These are phyloP conservation scores for Apophysomyces elegans DNA, from an alignment of 371 early-diverging fungal genomes.

Conservation along the genomic window DNA sequence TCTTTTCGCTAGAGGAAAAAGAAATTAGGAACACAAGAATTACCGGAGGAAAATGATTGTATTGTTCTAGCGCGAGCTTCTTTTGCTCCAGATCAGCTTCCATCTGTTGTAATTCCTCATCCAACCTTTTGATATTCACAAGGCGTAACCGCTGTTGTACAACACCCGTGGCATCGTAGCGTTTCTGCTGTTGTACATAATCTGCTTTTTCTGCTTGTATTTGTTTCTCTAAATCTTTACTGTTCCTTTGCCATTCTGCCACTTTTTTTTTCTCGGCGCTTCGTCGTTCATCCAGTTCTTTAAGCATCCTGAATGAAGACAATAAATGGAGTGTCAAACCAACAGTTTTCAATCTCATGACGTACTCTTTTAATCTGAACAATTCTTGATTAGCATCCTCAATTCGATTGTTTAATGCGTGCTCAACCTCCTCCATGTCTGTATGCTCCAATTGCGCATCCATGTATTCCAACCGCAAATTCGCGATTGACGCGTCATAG, in stretches of 20 bases:
- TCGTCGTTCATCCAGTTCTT: slow-evolving; percentile 6
- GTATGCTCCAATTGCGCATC: slow-evolving; percentile 19
- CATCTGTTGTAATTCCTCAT: background rate
- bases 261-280: slow-evolving; percentile 1
- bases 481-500: slow-evolving; percentile 22
- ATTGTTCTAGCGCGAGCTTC: slow-evolving; percentile 15
- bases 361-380: slow-evolving; percentile 20
- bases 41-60: slow-evolving; percentile 25
- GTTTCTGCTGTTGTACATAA: slow-evolving; percentile 17
- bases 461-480: slow-evolving; percentile 22
- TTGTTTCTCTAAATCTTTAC: slow-evolving; percentile 12
- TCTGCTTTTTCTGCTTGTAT: slow-evolving; percentile 8
- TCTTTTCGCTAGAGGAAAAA: too few relatives aligned
- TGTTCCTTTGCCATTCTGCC: slow-evolving; percentile 12
- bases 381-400: slow-evolving; percentile 20
- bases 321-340: too few relatives aligned
- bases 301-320: slow-evolving; percentile 12
- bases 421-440: slow-evolving; percentile 19
- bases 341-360: background rate
- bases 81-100: slow-evolving; percentile 14
- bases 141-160: slow-evolving; percentile 22
- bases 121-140: slow-evolving; percentile 17
- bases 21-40: background rate
- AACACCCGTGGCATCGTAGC: slow-evolving; percentile 17
- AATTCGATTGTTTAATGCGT: slow-evolving; percentile 18